phyloP scores from a whole-genome alignment of 768 basidiomycete genomes.

The Phaffia australis region DNA sequence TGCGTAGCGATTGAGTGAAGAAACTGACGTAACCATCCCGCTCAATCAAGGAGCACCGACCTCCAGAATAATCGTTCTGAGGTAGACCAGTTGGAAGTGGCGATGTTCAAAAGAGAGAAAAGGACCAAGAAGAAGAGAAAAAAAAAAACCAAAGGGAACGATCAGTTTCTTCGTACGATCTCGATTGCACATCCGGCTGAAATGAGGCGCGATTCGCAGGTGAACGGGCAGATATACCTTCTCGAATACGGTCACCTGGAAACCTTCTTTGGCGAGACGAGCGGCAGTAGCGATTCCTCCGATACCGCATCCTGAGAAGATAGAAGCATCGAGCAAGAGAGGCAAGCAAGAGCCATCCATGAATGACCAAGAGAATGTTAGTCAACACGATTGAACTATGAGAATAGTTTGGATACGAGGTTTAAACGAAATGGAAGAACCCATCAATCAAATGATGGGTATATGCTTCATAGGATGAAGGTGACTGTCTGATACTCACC shows the following conservation, averaged over 20 bases:
- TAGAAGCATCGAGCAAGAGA: not conserved
- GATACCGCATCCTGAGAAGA: slow-evolving; percentile 38
- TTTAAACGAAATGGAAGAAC: no score
- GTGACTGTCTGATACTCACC: not conserved
- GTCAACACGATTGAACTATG: not conserved
- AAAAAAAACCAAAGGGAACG: not conserved
- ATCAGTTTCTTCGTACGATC: not conserved
- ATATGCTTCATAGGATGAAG: not conserved
- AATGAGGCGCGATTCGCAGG: no score
- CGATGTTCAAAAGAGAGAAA: not conserved
- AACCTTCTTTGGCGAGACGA: slow-evolving; percentile 40
- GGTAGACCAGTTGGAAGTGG: not conserved
- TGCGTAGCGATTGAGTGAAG: no score
- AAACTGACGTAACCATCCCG: slow-evolving; percentile 28
- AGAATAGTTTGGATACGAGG: no score
- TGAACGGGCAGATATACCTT: slow-evolving; percentile 27
- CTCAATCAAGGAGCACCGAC: slow-evolving; percentile 41
- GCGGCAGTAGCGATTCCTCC: slow-evolving; percentile 41
- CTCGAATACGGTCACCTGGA: slow-evolving; percentile 40
- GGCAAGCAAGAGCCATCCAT: no score
- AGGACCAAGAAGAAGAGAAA: not conserved
- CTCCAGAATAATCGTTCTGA: slow-evolving; percentile 41
- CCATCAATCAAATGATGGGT: no score
- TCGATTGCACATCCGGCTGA: no score
- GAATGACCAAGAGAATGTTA: not conserved